These are phyloP conservation scores for Mikania micrantha DNA, from an alignment of 129 eudicot species.

Conservation along the genomic window DNA sequence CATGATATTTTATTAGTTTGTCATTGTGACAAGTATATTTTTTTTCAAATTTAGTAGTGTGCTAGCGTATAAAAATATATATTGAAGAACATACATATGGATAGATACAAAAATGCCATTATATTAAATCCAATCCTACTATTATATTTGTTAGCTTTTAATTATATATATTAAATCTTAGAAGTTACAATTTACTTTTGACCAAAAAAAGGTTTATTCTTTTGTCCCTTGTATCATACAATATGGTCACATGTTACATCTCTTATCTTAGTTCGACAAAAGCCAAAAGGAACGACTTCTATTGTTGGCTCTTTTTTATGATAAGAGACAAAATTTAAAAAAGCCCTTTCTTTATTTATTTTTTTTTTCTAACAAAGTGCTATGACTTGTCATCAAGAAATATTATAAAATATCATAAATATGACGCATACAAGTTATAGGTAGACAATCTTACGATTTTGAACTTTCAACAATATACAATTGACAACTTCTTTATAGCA, in stretches of 20 bases:
- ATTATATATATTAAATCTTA: background rate
- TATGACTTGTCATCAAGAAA: background rate
- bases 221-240: constrained; percentile 27
- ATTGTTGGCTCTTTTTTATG: constrained; percentile 20
- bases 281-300: constrained; percentile 25
- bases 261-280: constrained; percentile 24
- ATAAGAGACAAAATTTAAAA: constrained; percentile 23
- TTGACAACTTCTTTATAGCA: no score
- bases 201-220: constrained; percentile 19
- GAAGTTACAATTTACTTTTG: constrained; percentile 18
- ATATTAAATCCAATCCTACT: background rate
- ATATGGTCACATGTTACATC: constrained; percentile 18
- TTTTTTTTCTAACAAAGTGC: constrained; percentile 8
- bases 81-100: no score
- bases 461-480: no score
- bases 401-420: background rate
- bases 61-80: no score
- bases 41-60: no score
- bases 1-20: no score
- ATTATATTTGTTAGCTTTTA: background rate
- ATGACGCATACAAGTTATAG: no score
- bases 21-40: no score
- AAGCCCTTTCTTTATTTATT: background rate
- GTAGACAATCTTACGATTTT: no score
- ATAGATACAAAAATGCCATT: background rate